Conservation (phyloP, 805 yeast genomes). For the Dipodascus albidus region DNA sequence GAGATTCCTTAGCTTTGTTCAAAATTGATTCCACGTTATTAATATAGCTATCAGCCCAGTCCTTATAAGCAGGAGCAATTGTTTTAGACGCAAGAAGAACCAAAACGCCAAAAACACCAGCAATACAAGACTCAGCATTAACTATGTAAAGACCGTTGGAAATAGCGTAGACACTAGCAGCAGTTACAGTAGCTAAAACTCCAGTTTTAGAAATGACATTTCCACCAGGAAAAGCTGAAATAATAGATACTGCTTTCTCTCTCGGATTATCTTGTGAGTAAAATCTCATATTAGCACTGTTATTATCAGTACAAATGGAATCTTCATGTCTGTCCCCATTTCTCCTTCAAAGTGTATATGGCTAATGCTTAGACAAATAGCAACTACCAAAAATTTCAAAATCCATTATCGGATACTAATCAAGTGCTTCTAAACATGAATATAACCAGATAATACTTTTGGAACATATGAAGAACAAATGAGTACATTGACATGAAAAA, state of each 20-base stretch:
- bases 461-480: no score
- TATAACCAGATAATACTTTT: no score
- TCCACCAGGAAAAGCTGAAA: slow-evolving; percentile 91
- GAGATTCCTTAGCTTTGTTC: slow-evolving; percentile 80
- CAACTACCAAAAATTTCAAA: no score
- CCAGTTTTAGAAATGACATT: slow-evolving; percentile 84
- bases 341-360: no score
- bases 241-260: slow-evolving; percentile 78
- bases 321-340: no score
- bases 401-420: no score
- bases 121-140: slow-evolving; percentile 86
- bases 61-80: slow-evolving; percentile 89
- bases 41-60: slow-evolving; percentile 83
- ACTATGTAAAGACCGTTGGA: slow-evolving; percentile 86
- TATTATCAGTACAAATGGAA: no score
- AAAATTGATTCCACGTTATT: slow-evolving; percentile 69
- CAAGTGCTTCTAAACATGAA: no score
- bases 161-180: slow-evolving; percentile 88
- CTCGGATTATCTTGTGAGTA: slow-evolving; percentile 55
- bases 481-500: background rate
- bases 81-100: slow-evolving; percentile 67
- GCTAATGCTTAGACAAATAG: no score
- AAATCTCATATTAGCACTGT: background rate
- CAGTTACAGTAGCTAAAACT: slow-evolving; percentile 85
- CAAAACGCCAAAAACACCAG: slow-evolving; percentile 71